Base-by-base conservation (phyloP, 371 early-diverging fungal species). In the Mortierella sp. region DNA sequence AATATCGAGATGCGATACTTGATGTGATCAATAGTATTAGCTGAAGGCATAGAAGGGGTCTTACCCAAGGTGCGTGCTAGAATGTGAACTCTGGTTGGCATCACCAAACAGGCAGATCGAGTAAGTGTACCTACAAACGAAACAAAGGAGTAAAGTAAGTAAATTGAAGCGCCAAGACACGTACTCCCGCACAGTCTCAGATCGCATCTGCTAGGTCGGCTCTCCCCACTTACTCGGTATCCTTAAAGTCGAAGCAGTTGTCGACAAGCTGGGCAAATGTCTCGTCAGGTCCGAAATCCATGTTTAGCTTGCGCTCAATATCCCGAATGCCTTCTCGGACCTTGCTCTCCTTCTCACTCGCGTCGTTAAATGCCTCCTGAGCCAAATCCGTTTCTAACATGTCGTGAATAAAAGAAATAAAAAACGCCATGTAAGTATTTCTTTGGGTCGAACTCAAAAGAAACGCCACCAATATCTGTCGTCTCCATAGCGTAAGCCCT, bases 41-140 rank as follows among this genome's bases (percentile, higher is more conserved):
- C n/a, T 27, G 54, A 24, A 41, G 43, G 74, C 60, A 71, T 18
- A 55, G 29, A 56, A 70, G 16, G 29, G 14, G 4, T 41, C 91
- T 84, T 91, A 95, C 92, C 98, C 98, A 16, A 97, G 90, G 75
- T 88, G 88, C 43, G 93, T 92, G 27, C 89, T 89, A 16, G 87
- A 80, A 10, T 87, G 83, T 24, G 91, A 90, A 70, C 93, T 92
- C 90, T 98, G 98, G 32, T 92, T 82, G 0, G 95, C 97, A 21
- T 87, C 89, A 24, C 94, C 96, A 84, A 95, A 90, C 58, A 97
- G 82, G 88, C 99, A 98, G 14, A 97, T 71, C 44, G 96, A 94
- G 84, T 98, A 98, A 0, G 92, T 93, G 86, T 96, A 96, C 78
- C 94, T 94, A 51, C 21, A 51, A 51, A 21, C 51, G 21, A 51